These are phyloP conservation scores for Claviceps humidiphila DNA, from an alignment of 2,329 filamentous ascomycete species.

Conservation along the genomic window DNA sequence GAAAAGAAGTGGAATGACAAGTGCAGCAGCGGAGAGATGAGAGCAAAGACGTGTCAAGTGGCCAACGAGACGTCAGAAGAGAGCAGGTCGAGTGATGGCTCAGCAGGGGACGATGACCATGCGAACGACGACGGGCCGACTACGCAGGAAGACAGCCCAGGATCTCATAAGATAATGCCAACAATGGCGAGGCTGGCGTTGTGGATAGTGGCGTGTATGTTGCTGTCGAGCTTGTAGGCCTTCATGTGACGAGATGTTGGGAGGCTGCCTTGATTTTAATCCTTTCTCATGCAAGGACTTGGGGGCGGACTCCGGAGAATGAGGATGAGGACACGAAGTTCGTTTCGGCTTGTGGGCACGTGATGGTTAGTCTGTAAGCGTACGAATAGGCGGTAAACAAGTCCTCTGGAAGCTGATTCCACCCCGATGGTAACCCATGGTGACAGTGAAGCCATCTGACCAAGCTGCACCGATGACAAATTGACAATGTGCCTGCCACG, in stretches of 20 bases:
- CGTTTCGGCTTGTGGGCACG: neutral
- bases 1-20: slow-evolving; percentile 2
- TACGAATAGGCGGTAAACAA: too few species aligned
- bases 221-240: neutral
- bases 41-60: slow-evolving; percentile 13
- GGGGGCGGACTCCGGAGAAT: neutral
- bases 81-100: slow-evolving; percentile 12
- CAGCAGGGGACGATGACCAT: slow-evolving; percentile 7
- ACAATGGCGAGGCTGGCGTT: neutral
- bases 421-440: neutral
- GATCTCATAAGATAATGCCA: neutral
- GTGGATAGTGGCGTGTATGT: neutral
- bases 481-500: neutral
- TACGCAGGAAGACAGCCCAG: neutral
- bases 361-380: neutral
- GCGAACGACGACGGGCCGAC: neutral
- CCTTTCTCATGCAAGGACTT: neutral
- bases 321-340: neutral
- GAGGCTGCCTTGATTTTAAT: neutral
- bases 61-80: slow-evolving; percentile 11
- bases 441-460: neutral
- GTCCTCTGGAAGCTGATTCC: neutral
- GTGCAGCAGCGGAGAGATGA: slow-evolving; percentile 1
- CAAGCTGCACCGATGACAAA: neutral
- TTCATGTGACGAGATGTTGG: neutral